These are phyloP conservation scores for Blepharisma undulans DNA, from an alignment of 169 alveolate species.

Conservation along the genomic window DNA sequence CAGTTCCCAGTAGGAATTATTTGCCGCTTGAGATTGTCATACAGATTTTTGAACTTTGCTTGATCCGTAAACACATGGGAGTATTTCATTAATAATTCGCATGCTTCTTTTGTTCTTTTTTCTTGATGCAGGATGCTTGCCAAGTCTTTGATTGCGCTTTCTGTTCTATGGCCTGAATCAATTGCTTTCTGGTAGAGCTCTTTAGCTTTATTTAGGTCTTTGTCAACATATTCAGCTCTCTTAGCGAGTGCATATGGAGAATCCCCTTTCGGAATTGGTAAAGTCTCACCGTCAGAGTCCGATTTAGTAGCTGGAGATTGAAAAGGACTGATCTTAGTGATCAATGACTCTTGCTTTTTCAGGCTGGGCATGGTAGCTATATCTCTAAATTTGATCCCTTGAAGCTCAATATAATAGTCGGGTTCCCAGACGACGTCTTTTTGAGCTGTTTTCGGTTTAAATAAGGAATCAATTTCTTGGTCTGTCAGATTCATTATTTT, in stretches of 20 bases:
- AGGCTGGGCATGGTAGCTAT: not conserved
- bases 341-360: not conserved
- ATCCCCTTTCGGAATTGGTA: conserved; percentile 39
- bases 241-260: conserved; percentile 22
- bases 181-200: conserved; percentile 30
- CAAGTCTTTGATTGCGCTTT: conserved; percentile 41
- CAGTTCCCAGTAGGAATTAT: conserved; percentile 22
- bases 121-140: conserved; percentile 42
- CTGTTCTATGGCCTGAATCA: conserved; percentile 7
- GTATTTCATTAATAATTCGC: not conserved
- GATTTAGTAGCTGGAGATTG: not conserved
- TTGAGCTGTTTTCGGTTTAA: not conserved
- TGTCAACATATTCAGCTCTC: conserved; percentile 35
- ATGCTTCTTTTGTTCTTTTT: conserved; percentile 26
- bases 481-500: not conserved
- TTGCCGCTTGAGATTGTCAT: conserved; percentile 3
- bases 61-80: not conserved
- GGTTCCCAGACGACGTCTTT: not conserved
- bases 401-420: not conserved
- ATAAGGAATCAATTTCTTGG: not conserved
- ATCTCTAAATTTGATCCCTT: not conserved
- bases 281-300: not conserved
- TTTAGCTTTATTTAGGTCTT: conserved; percentile 37
- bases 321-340: not conserved
- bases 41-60: conserved; percentile 4